Evolutionary conservation across 2,329 filamentous ascomycete genomes (phyloP).

Genomic region (Aureobasidium sp.): DNA sequence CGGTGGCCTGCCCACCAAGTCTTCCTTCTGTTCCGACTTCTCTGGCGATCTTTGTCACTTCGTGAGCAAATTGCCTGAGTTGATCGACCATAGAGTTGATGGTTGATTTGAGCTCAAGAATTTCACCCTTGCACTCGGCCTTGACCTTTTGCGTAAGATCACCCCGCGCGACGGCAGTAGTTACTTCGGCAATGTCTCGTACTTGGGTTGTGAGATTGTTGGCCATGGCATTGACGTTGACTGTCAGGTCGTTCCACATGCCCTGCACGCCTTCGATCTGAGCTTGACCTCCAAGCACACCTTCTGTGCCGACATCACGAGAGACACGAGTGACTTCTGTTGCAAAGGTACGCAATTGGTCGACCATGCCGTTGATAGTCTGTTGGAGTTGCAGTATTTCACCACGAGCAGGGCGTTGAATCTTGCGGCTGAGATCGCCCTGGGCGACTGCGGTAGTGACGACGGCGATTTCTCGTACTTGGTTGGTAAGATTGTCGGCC

Average conservation of each 20-base stretch:
- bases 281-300: conserved; percentile 56
- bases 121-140: conserved; percentile 47
- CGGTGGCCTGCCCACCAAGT: conserved; percentile 46
- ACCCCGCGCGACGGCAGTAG: conserved; percentile 46
- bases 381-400: conserved; percentile 94
- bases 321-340: conserved; percentile 60
- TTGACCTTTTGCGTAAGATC: conserved; percentile 47
- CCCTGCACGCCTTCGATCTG: conserved; percentile 59
- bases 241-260: conserved; percentile 60
- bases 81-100: conserved; percentile 50
- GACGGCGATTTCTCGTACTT: conserved; percentile 94
- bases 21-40: conserved; percentile 48
- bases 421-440: conserved; percentile 92
- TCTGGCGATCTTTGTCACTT: conserved; percentile 47
- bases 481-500: conserved; percentile 96
- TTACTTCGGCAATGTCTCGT: conserved; percentile 47
- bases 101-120: conserved; percentile 45
- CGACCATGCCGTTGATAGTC: conserved; percentile 67
- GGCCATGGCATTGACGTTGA: conserved; percentile 49
- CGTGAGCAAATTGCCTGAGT: conserved; percentile 46
- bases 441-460: conserved; percentile 93
- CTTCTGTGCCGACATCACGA: conserved; percentile 58
- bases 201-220: conserved; percentile 48
- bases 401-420: conserved; percentile 85
- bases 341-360: conserved; percentile 58